Evolutionary conservation across 2,329 filamentous ascomycete genomes (phyloP).

Genomic region (Shiraia sp.): DNA sequence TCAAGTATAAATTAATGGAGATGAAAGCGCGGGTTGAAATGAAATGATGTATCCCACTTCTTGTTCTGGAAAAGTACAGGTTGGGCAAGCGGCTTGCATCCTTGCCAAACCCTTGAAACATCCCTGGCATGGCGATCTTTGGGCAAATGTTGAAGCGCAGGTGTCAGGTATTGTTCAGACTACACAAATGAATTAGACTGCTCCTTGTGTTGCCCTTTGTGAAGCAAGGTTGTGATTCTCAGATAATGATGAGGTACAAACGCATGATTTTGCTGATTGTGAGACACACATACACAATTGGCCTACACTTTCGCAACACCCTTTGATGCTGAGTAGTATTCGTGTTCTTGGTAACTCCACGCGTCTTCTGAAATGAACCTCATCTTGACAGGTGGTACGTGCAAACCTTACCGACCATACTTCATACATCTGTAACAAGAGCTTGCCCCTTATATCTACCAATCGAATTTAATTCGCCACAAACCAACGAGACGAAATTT

Average conservation of each 20-base stretch:
- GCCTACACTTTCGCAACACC: not conserved
- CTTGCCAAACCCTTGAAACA: not conserved
- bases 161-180: no score
- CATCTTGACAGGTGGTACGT: conserved; percentile 5
- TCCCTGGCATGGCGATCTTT: conserved; percentile 2
- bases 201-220: no score
- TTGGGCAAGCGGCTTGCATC: not conserved
- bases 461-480: no score
- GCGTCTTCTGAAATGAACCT: conserved; percentile 5
- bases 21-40: conserved; percentile 11
- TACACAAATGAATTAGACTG: no score
- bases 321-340: not conserved
- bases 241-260: no score
- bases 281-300: no score
- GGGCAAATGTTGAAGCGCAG: conserved; percentile 1
- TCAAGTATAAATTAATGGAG: conserved; percentile 14
- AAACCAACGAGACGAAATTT: no score
- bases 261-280: no score
- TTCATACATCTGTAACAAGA: conserved; percentile 9
- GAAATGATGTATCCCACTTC: no score
- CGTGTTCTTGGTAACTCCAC: not conserved
- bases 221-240: no score
- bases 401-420: no score
- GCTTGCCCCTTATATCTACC: not conserved
- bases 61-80: conserved; percentile 2